Evolutionary conservation across 108 stramenopile genomes (phyloP).

Genomic region (Nitzschia sp.): DNA sequence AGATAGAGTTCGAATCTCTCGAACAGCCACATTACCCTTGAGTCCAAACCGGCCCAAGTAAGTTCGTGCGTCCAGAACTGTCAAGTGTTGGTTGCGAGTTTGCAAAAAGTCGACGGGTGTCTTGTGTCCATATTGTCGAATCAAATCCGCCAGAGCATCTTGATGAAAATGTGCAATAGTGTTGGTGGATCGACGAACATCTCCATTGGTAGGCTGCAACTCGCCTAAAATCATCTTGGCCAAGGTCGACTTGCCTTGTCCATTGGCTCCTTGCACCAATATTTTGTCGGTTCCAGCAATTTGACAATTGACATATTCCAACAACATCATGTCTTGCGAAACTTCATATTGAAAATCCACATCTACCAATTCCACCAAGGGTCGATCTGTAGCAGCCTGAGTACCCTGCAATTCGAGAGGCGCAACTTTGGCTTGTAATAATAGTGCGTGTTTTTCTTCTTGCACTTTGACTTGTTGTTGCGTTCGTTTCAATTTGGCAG

Average conservation of each 20-base stretch:
- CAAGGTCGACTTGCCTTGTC: slow-evolving; percentile 60
- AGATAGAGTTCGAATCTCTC: slow-evolving; percentile 37
- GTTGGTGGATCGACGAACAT: slow-evolving; percentile 38
- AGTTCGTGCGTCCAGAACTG: slow-evolving; percentile 32
- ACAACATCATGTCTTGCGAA: too few relatives aligned
- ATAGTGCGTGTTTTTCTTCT: slow-evolving; percentile 26
- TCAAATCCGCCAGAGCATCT: too few relatives aligned
- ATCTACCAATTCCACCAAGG: slow-evolving; percentile 36
- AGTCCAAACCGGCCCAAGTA: slow-evolving; percentile 51
- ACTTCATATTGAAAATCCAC: slow-evolving; percentile 44
- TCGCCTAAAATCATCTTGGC: slow-evolving; percentile 49
- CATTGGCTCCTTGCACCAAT: slow-evolving; percentile 56
- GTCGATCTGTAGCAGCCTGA: slow-evolving; percentile 11
- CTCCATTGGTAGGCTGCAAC: slow-evolving; percentile 44
- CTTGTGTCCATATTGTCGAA: too few relatives aligned
- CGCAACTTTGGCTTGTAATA: slow-evolving; percentile 32
- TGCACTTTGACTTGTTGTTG: slow-evolving; percentile 39
- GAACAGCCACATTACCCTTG: slow-evolving; percentile 32
- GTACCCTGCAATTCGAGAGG: slow-evolving; percentile 41
- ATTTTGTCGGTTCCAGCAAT: slow-evolving; percentile 50
- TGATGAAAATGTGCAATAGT: slow-evolving; percentile 27
- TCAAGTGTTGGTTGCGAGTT: slow-evolving; percentile 18
- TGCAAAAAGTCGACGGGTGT: too few relatives aligned
- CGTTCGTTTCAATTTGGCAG: slow-evolving; percentile 49
- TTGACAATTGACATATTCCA: slow-evolving; percentile 40